Evolutionary conservation across 1,139 yeast species (phyloP).

Genomic region (Magnusiomyces tetraspermus): DNA sequence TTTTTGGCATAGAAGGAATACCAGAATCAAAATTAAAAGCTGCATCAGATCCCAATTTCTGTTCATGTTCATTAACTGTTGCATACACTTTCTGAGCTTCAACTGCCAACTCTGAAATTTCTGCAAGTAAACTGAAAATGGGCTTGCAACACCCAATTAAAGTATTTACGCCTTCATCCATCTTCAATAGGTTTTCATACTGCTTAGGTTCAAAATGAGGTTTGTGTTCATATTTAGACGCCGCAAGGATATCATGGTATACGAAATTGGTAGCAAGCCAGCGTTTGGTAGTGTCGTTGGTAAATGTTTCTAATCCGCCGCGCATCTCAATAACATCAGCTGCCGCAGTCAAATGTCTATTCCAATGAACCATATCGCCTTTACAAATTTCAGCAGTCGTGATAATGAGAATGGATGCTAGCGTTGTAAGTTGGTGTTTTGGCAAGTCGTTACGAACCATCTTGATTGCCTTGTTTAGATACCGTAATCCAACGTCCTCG

Average conservation of each 20-base stretch:
- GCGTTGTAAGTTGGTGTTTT: conserved; percentile 32
- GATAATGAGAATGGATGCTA: conserved; percentile 58
- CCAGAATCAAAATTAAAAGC: neutral
- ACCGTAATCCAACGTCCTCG: conserved; percentile 32
- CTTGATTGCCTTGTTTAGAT: conserved; percentile 29
- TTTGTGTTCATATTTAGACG: conserved; percentile 37
- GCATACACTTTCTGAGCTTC: conserved; percentile 29
- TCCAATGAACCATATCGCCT: conserved; percentile 69
- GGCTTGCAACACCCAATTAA: conserved; percentile 65
- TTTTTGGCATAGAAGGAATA: neutral
- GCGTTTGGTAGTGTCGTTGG: conserved; percentile 49
- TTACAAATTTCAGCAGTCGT: conserved; percentile 67
- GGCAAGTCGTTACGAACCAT: conserved; percentile 18
- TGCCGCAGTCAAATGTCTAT: conserved; percentile 51
- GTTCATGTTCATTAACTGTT: neutral
- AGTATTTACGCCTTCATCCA: conserved; percentile 46
- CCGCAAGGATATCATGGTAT: conserved; percentile 67
- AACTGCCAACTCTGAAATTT: conserved; percentile 53
- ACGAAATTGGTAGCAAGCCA: conserved; percentile 78
- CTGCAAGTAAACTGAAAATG: conserved; percentile 55
- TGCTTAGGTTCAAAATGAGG: conserved; percentile 29
- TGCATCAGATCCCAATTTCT: neutral
- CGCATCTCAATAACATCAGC: conserved; percentile 45
- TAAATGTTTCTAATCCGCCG: conserved; percentile 48
- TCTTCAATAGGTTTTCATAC: conserved; percentile 44